phyloP scores from a whole-genome alignment of 192 early-diverging fungal species.

The Chytriomyces hyalinus region DNA sequence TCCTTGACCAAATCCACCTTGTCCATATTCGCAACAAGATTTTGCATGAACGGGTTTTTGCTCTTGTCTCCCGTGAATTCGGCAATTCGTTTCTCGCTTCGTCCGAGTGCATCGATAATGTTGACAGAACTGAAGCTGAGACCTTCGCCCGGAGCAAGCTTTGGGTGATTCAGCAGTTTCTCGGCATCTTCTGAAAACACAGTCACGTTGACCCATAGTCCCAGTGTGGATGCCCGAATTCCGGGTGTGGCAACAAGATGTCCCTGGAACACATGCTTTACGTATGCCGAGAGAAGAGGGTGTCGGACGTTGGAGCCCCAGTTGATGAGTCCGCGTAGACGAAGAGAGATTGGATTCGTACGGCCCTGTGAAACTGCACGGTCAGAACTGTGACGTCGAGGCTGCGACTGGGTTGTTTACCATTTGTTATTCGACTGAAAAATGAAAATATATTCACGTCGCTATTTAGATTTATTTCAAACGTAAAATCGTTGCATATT shows the following conservation, averaged over 20 bases:
- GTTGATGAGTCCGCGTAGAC: conserved; percentile 52
- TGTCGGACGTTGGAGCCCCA: conserved; percentile 60
- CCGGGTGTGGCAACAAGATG: conserved; percentile 46
- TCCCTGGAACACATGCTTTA: conserved; percentile 60
- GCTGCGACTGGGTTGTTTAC: background rate
- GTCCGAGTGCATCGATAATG: conserved; percentile 44
- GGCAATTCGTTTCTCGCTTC: conserved; percentile 42
- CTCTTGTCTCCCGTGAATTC: conserved; percentile 11
- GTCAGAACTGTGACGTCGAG: background rate
- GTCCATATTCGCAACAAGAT: conserved; percentile 36
- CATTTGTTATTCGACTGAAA: background rate
- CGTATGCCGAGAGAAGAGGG: conserved; percentile 49
- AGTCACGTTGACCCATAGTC: conserved; percentile 61
- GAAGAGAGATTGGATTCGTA: conserved; percentile 53
- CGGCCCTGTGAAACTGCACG: conserved; percentile 12
- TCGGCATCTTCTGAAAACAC: conserved; percentile 25
- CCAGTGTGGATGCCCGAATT: conserved; percentile 57
- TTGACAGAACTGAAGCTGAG: conserved; percentile 46
- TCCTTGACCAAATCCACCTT: conserved; percentile 27
- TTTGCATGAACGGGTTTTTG: conserved; percentile 29
- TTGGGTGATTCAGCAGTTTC: conserved; percentile 30
- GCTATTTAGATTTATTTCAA: background rate
- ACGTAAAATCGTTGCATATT: background rate
- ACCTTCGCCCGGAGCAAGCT: background rate
- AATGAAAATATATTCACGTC: background rate